A percentile compares a stretch with the other conserved stretches of the same genome.
Evolutionary conservation across 805 yeast genomes (phyloP).

Genomic region (Candida mattraensis): DNA sequence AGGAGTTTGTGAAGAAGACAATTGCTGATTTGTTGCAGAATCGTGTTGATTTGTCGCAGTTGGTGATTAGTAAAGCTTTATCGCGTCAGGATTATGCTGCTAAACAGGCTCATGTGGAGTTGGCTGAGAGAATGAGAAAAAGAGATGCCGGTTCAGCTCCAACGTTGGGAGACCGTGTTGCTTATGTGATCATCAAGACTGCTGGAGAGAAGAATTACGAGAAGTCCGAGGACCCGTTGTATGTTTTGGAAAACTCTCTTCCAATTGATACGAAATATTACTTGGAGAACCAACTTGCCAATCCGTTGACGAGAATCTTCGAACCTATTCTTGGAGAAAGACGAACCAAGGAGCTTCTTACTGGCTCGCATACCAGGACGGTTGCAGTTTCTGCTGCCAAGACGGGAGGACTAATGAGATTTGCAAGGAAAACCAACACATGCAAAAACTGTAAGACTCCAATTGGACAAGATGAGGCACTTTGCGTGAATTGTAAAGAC

Average conservation of each 20-base stretch:
- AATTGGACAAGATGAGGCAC: constrained; percentile 46
- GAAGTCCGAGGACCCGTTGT: constrained; percentile 95
- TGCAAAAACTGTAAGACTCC: constrained; percentile 91
- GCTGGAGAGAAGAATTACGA: constrained; percentile 88
- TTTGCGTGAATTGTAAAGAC: constrained; percentile 76
- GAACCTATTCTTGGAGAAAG: constrained; percentile 92
- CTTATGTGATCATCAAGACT: constrained; percentile 86
- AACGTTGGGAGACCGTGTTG: constrained; percentile 95
- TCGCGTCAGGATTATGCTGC: constrained; percentile 90
- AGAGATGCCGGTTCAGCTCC: constrained; percentile 99
- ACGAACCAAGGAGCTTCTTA: constrained; percentile 74
- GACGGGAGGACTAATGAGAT: constrained; percentile 82
- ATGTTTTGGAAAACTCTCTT: constrained; percentile 84
- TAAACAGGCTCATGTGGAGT: constrained; percentile 95
- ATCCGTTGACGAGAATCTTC: constrained; percentile 90
- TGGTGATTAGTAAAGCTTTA: constrained; percentile 91
- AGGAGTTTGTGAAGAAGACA: constrained; percentile 77
- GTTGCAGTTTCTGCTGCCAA: constrained; percentile 72
- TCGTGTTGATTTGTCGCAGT: constrained; percentile 85
- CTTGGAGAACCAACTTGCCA: constrained; percentile 85
- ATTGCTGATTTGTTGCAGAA: constrained; percentile 91
- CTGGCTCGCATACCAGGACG: constrained; percentile 82
- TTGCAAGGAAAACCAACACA: constrained; percentile 83
- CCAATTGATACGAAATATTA: constrained; percentile 95
- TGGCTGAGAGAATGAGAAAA: constrained; percentile 93